Base-by-base conservation (phyloP, 495 filamentous ascomycete genomes). In the Sphaerosporella brunnea region DNA sequence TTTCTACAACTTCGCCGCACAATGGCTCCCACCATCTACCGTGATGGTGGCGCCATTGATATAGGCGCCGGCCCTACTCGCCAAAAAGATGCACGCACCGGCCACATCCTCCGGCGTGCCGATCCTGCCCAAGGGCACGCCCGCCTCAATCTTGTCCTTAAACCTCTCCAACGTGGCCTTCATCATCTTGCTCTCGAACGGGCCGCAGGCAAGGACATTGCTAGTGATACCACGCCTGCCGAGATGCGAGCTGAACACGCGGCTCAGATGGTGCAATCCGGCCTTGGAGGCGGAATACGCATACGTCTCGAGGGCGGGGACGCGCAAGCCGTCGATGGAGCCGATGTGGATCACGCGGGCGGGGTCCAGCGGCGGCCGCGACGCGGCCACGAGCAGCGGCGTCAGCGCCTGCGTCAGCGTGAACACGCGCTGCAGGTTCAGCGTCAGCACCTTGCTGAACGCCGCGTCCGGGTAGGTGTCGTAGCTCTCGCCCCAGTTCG, bases 151-250 rank as follows among this genome's bases (percentile, higher is more conserved):
- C 23, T 61, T 58, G 10, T 83, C 78, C 35, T 71, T 70, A 49
- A 73, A 73, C 4, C 65, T 58, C 50, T 74, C 64, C 45, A 86
- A 61, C 34, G 79, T 83, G 34, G 71, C 75, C 9, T 73, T 74
- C 82, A 84, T 85, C 82, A 86, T 88, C 65, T 83, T 84, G 50
- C 74, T 80, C 58, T 82, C 68, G 53, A 88, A 88, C 11, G 82
- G 81, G 8, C 82, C 82, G 53, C 81, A 86, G 25, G 82, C 82
- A 44, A 88, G 67, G 0, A 77, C 69, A 46, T 85, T 84, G 1
- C 69, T 78, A 61, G 82, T 86, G 47, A 90, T 73, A 51, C 77
- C 70, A 34, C 79, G 66, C 47, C 67, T 73, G 5, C 83, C 80
- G 15, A 86, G 65, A 63, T 84, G 77, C 39, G 69, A 68, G 0